phyloP scores from a whole-genome alignment of 352 stramenopile species.

The Globisporangium splendens region DNA sequence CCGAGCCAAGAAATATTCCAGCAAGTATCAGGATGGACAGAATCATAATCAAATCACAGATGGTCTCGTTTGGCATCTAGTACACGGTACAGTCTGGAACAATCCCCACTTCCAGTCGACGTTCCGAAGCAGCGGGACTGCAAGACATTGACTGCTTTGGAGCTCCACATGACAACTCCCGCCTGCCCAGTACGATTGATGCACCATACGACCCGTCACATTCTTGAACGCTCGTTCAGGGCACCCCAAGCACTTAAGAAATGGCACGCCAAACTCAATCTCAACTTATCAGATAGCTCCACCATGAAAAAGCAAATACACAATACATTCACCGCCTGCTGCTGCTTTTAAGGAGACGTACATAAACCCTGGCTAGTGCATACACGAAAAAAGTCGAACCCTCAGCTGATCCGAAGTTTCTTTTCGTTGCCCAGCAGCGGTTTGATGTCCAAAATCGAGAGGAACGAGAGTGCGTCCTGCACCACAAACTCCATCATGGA shows the following conservation, averaged over 20 bases:
- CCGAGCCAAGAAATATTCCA: constrained; percentile 19
- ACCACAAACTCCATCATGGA: constrained; percentile 25
- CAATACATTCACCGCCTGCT: no score
- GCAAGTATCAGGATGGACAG: constrained; percentile 26
- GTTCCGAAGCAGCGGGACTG: constrained; percentile 36
- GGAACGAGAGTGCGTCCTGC: constrained; percentile 22
- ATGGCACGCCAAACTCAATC: no score
- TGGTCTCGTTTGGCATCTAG: constrained; percentile 45
- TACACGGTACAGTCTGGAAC: constrained; percentile 37
- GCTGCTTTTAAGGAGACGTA: no score
- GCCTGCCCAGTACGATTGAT: constrained; percentile 53
- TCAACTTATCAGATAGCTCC: no score
- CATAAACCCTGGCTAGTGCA: no score
- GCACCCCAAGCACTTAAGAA: no score
- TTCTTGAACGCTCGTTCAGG: constrained; percentile 36
- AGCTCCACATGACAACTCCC: constrained; percentile 47
- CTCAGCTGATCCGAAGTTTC: constrained; percentile 18
- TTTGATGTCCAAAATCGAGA: constrained; percentile 34
- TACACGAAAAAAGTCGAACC: no score
- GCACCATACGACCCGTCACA: constrained; percentile 57
- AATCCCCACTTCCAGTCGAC: constrained; percentile 41
- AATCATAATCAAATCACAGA: constrained; percentile 41
- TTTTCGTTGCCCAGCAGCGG: constrained; percentile 27
- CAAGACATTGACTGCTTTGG: constrained; percentile 50
- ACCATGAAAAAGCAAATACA: no score